These are phyloP conservation scores for Suillus lakei DNA, from an alignment of 768 basidiomycete species.

Conservation along the genomic window DNA sequence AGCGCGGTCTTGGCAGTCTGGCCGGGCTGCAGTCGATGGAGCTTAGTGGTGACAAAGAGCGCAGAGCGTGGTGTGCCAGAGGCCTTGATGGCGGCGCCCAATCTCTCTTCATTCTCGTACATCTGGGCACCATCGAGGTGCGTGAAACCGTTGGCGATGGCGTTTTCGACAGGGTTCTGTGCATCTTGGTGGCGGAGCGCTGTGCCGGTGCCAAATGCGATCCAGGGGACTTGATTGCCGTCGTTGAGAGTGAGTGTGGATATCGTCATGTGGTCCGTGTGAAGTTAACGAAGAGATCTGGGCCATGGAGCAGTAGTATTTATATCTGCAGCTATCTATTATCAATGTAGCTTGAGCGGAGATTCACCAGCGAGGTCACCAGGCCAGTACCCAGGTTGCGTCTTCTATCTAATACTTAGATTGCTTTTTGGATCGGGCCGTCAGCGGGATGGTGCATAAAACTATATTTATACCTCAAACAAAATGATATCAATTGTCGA, in stretches of 20 bases:
- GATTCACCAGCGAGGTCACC: not conserved
- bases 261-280: constrained; percentile 22
- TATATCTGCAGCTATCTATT: not conserved
- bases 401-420: not conserved
- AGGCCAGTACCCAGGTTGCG: not conserved
- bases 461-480: not conserved
- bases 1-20: constrained; percentile 44
- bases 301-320: not conserved
- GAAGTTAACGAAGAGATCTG: not conserved
- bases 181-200: constrained; percentile 35
- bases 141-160: constrained; percentile 41
- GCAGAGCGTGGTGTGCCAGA: constrained; percentile 39
- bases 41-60: constrained; percentile 63
- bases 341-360: not conserved
- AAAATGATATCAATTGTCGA: not conserved
- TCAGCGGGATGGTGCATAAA: not conserved
- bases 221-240: constrained; percentile 40
- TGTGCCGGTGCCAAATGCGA: constrained; percentile 39
- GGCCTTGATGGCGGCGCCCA: constrained; percentile 35
- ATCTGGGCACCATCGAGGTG: not conserved
- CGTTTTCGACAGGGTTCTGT: constrained; percentile 18
- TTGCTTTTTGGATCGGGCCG: not conserved
- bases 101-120: constrained; percentile 32
- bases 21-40: constrained; percentile 46
- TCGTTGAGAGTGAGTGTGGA: constrained; percentile 40